Percentiles rank a stretch among this genome's conserved stretches.
Conservation (phyloP, 768 basidiomycete species). For the Boletus rufocinnamomeus region DNA sequence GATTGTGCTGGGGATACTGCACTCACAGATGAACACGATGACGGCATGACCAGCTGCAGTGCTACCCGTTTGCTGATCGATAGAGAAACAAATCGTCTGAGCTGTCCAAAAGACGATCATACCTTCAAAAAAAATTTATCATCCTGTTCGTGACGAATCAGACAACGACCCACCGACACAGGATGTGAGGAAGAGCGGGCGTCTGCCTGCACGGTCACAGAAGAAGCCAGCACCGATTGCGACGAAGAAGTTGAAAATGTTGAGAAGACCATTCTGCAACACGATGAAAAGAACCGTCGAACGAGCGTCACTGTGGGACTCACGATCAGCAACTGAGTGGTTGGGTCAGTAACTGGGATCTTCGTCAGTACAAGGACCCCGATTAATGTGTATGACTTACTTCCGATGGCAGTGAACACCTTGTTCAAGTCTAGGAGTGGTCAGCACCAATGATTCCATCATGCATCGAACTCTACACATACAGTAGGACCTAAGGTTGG, state of each 20-base stretch:
- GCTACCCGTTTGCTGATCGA: conserved; percentile 32
- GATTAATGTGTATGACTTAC: neutral
- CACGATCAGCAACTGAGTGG: conserved; percentile 45
- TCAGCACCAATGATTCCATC: neutral
- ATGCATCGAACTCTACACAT: conserved; percentile 1
- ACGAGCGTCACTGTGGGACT: conserved; percentile 10
- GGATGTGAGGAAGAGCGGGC: conserved; percentile 51
- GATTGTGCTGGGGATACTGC: neutral
- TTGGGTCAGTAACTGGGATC: conserved; percentile 42
- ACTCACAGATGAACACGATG: conserved; percentile 48
- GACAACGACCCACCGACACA: conserved; percentile 38
- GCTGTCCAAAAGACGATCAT: conserved; percentile 43
- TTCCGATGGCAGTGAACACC: conserved; percentile 52
- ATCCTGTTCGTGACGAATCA: conserved; percentile 27
- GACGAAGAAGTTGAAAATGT: conserved; percentile 57
- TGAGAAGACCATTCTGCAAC: conserved; percentile 51
- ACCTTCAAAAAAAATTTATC: conserved; percentile 39
- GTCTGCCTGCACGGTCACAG: conserved; percentile 51
- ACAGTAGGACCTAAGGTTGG: conserved; percentile 30
- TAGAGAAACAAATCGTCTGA: conserved; percentile 39
- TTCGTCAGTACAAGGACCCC: neutral
- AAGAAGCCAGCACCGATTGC: conserved; percentile 51
- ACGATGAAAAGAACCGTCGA: neutral
- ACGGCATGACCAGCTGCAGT: conserved; percentile 41
- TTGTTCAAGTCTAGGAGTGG: conserved; percentile 47